A percentile compares a stretch with the other conserved stretches of the same genome.
Conservation (phyloP, 2,329 filamentous ascomycete species). For the Aspergillus clavatus region DNA sequence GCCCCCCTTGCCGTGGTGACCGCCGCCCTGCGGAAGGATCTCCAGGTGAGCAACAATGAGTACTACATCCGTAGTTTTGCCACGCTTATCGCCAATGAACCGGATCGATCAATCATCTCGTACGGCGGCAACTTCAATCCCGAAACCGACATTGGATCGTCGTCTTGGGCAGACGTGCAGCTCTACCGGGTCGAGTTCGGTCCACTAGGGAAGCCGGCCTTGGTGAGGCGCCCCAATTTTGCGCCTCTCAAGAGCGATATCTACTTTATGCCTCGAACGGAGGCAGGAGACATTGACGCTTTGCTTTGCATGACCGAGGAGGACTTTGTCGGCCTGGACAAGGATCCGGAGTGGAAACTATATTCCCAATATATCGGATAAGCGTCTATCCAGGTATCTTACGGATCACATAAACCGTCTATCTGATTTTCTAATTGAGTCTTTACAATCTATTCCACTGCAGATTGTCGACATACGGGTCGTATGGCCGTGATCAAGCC, state of each 20-base stretch:
- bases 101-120: conserved; percentile 12
- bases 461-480: no score
- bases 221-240: conserved; percentile 9
- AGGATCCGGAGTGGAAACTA: no score
- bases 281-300: conserved; percentile 8
- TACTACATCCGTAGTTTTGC: conserved; percentile 14
- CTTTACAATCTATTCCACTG: no score
- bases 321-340: conserved; percentile 1
- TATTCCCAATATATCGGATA: no score
- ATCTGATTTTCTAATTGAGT: no score
- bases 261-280: conserved; percentile 9
- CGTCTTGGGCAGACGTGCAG: conserved; percentile 12
- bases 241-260: conserved; percentile 9
- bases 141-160: conserved; percentile 11
- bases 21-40: neutral
- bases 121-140: conserved; percentile 14
- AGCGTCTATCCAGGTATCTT: no score
- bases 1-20: conserved; percentile 5
- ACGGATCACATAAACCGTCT: no score
- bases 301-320: conserved; percentile 12
- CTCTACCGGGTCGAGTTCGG: conserved; percentile 8
- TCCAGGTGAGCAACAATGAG: conserved; percentile 1
- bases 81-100: conserved; percentile 11
- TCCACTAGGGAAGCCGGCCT: conserved; percentile 5
- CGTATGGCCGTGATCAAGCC: no score